Conservation (phyloP, 495 filamentous ascomycete genomes). For the Haplographium delicatum region DNA sequence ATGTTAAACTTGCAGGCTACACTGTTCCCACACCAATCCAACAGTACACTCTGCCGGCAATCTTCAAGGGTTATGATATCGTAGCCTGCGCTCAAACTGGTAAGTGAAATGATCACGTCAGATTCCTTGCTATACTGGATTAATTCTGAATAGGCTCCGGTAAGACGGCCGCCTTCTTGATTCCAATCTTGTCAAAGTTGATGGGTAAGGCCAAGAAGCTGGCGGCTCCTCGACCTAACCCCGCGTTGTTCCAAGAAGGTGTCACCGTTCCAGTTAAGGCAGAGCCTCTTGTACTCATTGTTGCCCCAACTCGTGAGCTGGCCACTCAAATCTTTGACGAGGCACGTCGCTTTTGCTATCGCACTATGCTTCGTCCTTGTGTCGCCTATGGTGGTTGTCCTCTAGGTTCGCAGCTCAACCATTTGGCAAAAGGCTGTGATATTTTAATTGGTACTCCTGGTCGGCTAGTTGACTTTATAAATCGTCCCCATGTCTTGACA, state of each 20-base stretch:
- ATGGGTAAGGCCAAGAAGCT: conserved; percentile 93
- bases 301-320: conserved; percentile 86
- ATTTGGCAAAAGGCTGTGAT: conserved; percentile 81
- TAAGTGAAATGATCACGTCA: conserved; percentile 35
- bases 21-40: conserved; percentile 78
- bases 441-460: conserved; percentile 85
- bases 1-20: conserved; percentile 63
- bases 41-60: conserved; percentile 71
- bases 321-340: conserved; percentile 94
- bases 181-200: conserved; percentile 81
- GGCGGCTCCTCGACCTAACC: conserved; percentile 66
- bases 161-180: conserved; percentile 89
- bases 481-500: conserved; percentile 58
- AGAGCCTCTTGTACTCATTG: conserved; percentile 79
- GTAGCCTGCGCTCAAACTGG: conserved; percentile 90
- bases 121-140: not conserved
- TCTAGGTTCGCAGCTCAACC: conserved; percentile 54
- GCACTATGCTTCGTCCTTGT: conserved; percentile 89
- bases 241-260: conserved; percentile 31
- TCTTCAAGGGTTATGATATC: conserved; percentile 67
- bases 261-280: conserved; percentile 41
- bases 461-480: conserved; percentile 77
- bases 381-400: conserved; percentile 86
- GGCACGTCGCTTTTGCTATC: conserved; percentile 82
- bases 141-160: conserved; percentile 70